Base-by-base conservation (phyloP, 106 monocot species). In the Triglochin maritima region DNA sequence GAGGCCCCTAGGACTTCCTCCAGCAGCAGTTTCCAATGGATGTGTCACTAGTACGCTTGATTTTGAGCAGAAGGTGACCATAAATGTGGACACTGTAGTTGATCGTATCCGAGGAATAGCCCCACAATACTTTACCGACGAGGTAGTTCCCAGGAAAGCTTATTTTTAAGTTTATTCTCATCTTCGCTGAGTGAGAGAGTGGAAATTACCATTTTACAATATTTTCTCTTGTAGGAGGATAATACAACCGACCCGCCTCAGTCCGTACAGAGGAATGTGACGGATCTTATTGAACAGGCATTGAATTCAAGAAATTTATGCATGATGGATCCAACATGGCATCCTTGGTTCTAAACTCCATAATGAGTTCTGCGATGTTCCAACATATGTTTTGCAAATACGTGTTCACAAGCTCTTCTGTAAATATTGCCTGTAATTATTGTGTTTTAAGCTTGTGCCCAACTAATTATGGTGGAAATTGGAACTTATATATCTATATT, bases 251-350 rank as follows among this genome's bases (percentile, higher is more conserved):
- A 96, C 45, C 88, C 87, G 13, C 96, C 90, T 2, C 85, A 88
- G 66, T 91, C 90, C 0, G 91, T 91, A 14, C 96, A 96, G 66
- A 84, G 80, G 74, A 91, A 91, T 6, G 87, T 96, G 3, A 88
- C 85, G 0, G 88, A 96, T 17, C 80, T 96, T 8, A 79, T 96
- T 10, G 96, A 96, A 50, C 84, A 83, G 2, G 90, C 96, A 7
- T 62, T 91, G 57, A 45, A 78, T 1, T 84, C 96, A 0, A 83
- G 85, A 70, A 90, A 84, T 66, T 73, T 96, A 63, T 96, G 96
- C 86, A 96, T 96, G 96, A 96, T 96, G 96, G 96, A 96, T 70
- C 90, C 96, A 6, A 96, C 96, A 43, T 96, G 96, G 96, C 96
- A 96, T 65, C 90, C 96, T 44, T 96, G 96, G 96, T 96, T 96